Evolutionary conservation across 2,329 filamentous ascomycete genomes (phyloP).

Genomic region (Domatiomyces globalis): DNA sequence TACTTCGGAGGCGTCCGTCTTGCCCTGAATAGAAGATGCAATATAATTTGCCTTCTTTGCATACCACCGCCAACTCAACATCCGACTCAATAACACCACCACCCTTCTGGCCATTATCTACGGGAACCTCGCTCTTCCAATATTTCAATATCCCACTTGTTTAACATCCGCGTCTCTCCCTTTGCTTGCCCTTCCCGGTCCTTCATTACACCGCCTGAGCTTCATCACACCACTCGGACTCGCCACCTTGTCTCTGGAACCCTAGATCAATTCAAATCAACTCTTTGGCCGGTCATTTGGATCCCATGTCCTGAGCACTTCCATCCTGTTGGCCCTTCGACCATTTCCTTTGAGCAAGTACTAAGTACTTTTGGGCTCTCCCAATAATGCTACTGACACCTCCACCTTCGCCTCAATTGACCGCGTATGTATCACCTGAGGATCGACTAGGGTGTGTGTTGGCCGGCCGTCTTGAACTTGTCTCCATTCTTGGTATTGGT

Average conservation of each 20-base stretch:
- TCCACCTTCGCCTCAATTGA: conserved; percentile 28
- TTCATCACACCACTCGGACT: not conserved
- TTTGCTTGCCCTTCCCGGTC: conserved; percentile 5
- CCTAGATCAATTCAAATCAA: not conserved
- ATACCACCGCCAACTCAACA: conserved; percentile 8
- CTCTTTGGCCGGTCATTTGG: conserved; percentile 3
- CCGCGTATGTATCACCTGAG: conserved; percentile 54
- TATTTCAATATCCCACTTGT: conserved; percentile 5
- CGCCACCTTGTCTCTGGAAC: conserved; percentile 4
- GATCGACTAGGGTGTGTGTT: conserved; percentile 74
- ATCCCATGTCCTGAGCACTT: conserved; percentile 19
- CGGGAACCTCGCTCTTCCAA: not conserved
- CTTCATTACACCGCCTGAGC: conserved; percentile 5
- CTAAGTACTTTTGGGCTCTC: conserved; percentile 26
- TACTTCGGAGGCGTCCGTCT: conserved; percentile 6
- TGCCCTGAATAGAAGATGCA: conserved; percentile 9
- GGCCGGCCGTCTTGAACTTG: conserved; percentile 69
- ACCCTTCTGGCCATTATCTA: conserved; percentile 2
- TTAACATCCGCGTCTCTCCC: conserved; percentile 3
- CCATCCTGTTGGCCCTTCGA: conserved; percentile 15
- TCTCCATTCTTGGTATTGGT: conserved; percentile 74
- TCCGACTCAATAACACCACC: conserved; percentile 5
- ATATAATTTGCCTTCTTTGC: conserved; percentile 14
- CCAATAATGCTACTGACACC: conserved; percentile 34
- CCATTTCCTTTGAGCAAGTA: conserved; percentile 17